Evolutionary conservation across 495 filamentous ascomycete species (phyloP), one percentile per base, ranked within the genome.

Genomic region (Neurospora discreta): DNA sequence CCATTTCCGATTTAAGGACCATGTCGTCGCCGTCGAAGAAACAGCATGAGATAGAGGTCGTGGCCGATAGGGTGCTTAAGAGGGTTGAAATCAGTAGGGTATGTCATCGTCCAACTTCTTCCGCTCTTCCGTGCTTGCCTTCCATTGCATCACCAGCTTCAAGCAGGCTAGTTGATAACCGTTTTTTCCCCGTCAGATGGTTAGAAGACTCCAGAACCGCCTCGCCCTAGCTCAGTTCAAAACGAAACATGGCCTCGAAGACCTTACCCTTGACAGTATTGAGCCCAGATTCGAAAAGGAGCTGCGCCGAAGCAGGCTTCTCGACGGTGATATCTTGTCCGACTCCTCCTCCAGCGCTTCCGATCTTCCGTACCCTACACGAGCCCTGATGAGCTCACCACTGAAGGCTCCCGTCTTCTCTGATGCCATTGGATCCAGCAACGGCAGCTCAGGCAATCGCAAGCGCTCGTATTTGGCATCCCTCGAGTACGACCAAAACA

Each of bases 171-270:
- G 33, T 39, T 68, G n/a, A 46, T 74, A 68, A 70, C 67, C 10
- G 30, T 67, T 71, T 44, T 74, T 73, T 69, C 73, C 73, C 73
- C 68, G 71, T 42, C 75, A 99, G 95, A 95, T 98, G 82, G 95
- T 93, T 71, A 85, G 94, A 81, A 90, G 89, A 77, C 84, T 99
- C 41, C 93, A 97, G 81, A 92, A 96, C 83, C 93, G 95, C 60
- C 87, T 99, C 41, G 95, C 96, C 75, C 87, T 98, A 69, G 95
- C 95, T 79, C 94, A 92, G 83, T 93, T 97, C 88, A 99, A 98
- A 83, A 92, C 94, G 70, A 92, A 95, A 80, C 90, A 97, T 81
- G 95, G 95, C 73, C 91, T 90, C 87, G 89, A 94, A 79, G 87
- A 92, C 80, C 86, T 93, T 70, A 88, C 89, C 44, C 86, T 94